These are phyloP conservation scores for Podaxis sp. DNA, from an alignment of 768 basidiomycete species.

Conservation along the genomic window DNA sequence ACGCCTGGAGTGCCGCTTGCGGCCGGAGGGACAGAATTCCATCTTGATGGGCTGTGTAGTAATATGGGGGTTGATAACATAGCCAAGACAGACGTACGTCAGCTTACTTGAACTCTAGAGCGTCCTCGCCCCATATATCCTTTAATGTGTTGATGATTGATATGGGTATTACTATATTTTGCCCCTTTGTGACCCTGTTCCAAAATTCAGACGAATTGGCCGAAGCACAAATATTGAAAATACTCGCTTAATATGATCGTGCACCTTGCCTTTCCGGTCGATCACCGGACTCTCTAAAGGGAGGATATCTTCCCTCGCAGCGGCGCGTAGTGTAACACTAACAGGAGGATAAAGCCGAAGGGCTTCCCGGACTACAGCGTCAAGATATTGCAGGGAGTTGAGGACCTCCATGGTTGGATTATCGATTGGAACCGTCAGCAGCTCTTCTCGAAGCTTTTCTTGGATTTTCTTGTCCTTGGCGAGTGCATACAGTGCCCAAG, in stretches of 20 bases:
- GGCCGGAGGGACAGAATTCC: constrained; percentile 41
- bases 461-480: constrained; percentile 43
- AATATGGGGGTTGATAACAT: not conserved
- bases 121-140: constrained; percentile 56
- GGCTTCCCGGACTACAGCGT: constrained; percentile 51
- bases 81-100: not conserved
- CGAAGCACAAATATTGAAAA: not conserved
- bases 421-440: constrained; percentile 42
- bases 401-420: constrained; percentile 61
- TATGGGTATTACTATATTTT: constrained; percentile 42
- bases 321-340: constrained; percentile 32
- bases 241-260: constrained; percentile 32
- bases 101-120: constrained; percentile 48
- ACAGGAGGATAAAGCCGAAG: constrained; percentile 50
- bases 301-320: constrained; percentile 44
- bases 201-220: constrained; percentile 1
- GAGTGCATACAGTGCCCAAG: constrained; percentile 55
- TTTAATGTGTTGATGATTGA: constrained; percentile 43
- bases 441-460: constrained; percentile 49
- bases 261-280: constrained; percentile 36
- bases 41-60: constrained; percentile 51
- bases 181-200: constrained; percentile 31
- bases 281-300: constrained; percentile 41
- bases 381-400: constrained; percentile 57
- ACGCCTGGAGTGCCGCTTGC: constrained; percentile 46